Conservation (phyloP, 768 basidiomycete species). For the Boletus barrowsii region DNA sequence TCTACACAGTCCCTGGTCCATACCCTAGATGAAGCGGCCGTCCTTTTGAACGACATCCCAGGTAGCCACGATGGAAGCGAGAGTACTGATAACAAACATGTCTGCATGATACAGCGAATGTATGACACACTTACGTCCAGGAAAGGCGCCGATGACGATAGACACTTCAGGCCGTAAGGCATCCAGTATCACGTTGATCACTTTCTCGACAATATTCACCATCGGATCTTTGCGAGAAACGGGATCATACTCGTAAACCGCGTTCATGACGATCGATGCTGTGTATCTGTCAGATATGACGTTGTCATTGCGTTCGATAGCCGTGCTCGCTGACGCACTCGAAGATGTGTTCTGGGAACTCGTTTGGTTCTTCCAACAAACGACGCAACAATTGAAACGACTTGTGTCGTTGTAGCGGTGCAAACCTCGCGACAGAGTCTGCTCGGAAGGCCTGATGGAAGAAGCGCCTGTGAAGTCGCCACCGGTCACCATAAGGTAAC, state of each 20-base stretch:
- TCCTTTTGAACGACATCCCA: conserved; percentile 11
- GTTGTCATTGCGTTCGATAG: neutral
- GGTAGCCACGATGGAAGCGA: conserved; percentile 12
- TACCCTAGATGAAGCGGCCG: neutral
- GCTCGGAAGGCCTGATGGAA: conserved; percentile 22
- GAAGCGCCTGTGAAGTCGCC: conserved; percentile 29
- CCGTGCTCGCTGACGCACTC: conserved; percentile 14
- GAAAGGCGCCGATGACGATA: conserved; percentile 11
- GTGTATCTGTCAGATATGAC: conserved; percentile 5
- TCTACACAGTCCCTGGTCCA: conserved; percentile 10
- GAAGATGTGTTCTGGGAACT: conserved; percentile 31
- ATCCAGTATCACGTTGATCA: conserved; percentile 2
- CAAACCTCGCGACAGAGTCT: conserved; percentile 17
- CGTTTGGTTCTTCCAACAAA: conserved; percentile 30
- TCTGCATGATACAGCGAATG: neutral
- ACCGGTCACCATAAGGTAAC: conserved; percentile 28
- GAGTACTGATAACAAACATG: neutral
- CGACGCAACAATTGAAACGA: conserved; percentile 28
- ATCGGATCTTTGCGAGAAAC: conserved; percentile 7
- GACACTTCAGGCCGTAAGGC: conserved; percentile 7
- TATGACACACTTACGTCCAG: conserved; percentile 3
- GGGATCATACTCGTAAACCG: conserved; percentile 15
- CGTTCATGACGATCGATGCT: conserved; percentile 11
- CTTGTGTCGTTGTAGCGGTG: conserved; percentile 27
- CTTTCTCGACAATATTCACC: conserved; percentile 7